Conservation (phyloP, 176 grass and related monocot genomes). For the Hordeum vulgare region DNA sequence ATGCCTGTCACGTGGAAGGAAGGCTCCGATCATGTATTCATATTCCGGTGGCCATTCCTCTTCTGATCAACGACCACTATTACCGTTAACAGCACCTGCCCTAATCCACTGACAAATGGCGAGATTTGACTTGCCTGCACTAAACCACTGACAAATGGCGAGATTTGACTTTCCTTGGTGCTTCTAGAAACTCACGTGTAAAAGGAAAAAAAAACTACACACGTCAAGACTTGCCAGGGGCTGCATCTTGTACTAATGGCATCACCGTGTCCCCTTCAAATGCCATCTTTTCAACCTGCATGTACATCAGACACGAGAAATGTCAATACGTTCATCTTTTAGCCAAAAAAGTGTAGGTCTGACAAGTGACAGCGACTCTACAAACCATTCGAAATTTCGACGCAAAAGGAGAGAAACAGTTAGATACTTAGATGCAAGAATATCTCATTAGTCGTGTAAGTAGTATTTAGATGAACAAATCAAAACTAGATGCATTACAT, state of each 20-base stretch:
- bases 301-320: neutral
- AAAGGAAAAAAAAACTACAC: neutral
- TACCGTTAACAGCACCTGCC: neutral
- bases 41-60: neutral
- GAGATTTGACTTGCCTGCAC: neutral
- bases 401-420: neutral
- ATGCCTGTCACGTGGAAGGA: neutral
- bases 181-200: slow-evolving; percentile 16
- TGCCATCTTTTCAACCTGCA: neutral
- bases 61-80: neutral
- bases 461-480: slow-evolving; percentile 28
- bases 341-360: neutral
- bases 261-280: neutral
- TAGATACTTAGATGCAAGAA: neutral
- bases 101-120: neutral
- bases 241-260: neutral
- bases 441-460: slow-evolving; percentile 19
- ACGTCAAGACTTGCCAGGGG: neutral
- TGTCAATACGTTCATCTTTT: neutral
- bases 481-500: slow-evolving; percentile 2
- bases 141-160: neutral
- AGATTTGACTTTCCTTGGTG: neutral
- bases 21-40: neutral
- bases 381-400: neutral
- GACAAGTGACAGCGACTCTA: neutral